Evolutionary conservation across 306 rosid genomes (phyloP), one percentile per base, ranked within the genome.

Genomic region (Cicer chorassanicum): DNA sequence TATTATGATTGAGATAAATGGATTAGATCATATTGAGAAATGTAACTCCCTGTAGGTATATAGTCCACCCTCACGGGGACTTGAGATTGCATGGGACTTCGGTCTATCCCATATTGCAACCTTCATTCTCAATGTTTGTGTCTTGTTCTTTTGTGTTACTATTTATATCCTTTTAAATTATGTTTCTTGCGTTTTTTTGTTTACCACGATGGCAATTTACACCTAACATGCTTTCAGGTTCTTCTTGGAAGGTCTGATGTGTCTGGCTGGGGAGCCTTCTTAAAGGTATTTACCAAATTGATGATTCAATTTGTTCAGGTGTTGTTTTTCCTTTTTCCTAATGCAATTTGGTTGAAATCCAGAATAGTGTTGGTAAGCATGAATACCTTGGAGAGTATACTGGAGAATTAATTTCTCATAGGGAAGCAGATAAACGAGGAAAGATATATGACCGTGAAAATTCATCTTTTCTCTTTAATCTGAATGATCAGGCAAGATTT

Each of bases 341-440:
- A 87, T 15, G 80, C 63, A 48, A 42, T 78, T 63, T 73, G 53
- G 75, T 67, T 44, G 73, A 75, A 18, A 61, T 88, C 63, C 98
- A 95, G 99, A 95, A 89, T 87, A 86, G 93, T 29, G 99, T 95
- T 59, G 88, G 93, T 72, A 95, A 95, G 83, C 99, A 95, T n/a
- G 99, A 95, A 82, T 95, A 95, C 84, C 99, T 95, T 67, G 99
- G 99, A 34, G 99, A 95, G 86, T 95, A 95, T 85, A 95, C 98
- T 8, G 99, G 99, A 64, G 99, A 95, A 85, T 83, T 92, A 72
- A 92, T 95, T 85, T 95, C 99, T 24, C 98, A 95, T 60, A 81
- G 97, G 65, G 99, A 95, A 85, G 99, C 99, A 36, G 99, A 95
- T 59, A 95, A 95, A 84, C 98, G 99, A 41, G 99, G 99, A 62